Conservation (phyloP, 129 eudicot genomes). For the Chrysanthemum seticuspe region DNA sequence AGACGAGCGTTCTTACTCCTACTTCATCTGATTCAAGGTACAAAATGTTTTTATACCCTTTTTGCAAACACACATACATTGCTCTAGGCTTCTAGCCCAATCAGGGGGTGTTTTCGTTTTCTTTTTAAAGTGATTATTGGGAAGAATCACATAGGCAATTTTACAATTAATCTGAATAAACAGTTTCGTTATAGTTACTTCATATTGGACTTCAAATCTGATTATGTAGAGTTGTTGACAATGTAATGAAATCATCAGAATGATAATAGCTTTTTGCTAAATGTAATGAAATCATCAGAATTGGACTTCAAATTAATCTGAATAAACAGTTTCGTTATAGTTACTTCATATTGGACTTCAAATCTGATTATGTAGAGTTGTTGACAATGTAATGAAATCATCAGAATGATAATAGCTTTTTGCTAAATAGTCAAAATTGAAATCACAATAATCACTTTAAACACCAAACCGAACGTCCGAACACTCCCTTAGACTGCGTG, state of each 20-base stretch:
- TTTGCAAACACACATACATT: background rate
- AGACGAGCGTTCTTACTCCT: slow-evolving; percentile 58
- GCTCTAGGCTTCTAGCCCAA: no score
- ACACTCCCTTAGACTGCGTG: background rate
- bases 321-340: background rate
- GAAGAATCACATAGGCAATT: background rate
- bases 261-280: no score
- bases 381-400: background rate
- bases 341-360: background rate
- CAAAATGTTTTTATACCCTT: background rate
- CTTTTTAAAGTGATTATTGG: background rate
- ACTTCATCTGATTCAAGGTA: slow-evolving; percentile 80
- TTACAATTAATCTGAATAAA: background rate
- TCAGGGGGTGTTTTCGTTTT: background rate
- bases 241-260: background rate
- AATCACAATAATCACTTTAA: background rate
- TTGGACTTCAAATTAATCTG: background rate
- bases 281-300: background rate
- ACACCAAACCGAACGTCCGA: background rate
- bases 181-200: background rate
- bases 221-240: background rate
- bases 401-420: no score
- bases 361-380: background rate
- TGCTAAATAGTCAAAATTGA: background rate
- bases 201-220: background rate